Conservation (phyloP, 192 early-diverging fungal genomes). For the Linnemannia elongata region DNA sequence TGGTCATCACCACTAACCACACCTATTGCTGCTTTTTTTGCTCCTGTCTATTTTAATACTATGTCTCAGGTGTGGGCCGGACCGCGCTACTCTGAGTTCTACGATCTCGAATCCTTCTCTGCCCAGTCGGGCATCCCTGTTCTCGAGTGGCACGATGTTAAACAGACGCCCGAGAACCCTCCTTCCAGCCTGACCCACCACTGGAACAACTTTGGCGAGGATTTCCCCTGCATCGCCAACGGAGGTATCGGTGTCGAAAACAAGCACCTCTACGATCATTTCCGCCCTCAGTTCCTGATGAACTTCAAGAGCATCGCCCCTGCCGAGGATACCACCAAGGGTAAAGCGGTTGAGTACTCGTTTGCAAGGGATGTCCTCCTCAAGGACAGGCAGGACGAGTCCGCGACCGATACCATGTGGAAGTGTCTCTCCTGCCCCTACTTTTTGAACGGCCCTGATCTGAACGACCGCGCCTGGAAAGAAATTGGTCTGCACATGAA, state of each 20-base stretch:
- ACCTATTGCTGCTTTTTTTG: background rate
- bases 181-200: slow-evolving; percentile 2
- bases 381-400: slow-evolving; percentile 13
- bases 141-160: slow-evolving; percentile 54
- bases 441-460: slow-evolving; percentile 17
- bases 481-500: slow-evolving; percentile 40
- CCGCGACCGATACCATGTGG: slow-evolving; percentile 20
- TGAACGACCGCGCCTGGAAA: slow-evolving; percentile 28
- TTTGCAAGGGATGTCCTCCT: slow-evolving; percentile 38
- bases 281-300: slow-evolving; percentile 47
- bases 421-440: slow-evolving; percentile 52
- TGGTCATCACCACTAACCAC: background rate
- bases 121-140: slow-evolving; percentile 28
- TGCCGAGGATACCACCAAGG: slow-evolving; percentile 8
- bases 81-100: slow-evolving; percentile 47
- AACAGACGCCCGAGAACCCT: slow-evolving; percentile 41
- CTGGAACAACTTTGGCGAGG: slow-evolving; percentile 34
- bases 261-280: slow-evolving; percentile 49
- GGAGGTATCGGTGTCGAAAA: slow-evolving; percentile 39
- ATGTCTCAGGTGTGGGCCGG: slow-evolving; percentile 33
- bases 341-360: slow-evolving; percentile 14
- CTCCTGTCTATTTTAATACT: background rate
- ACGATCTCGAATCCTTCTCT: slow-evolving; percentile 36
- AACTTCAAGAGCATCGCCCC: slow-evolving; percentile 27
- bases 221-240: slow-evolving; percentile 43